Percentiles rank a stretch among this genome's conserved stretches.
Conservation (phyloP, 106 monocot genomes). For the Dendrobium huoshanense region DNA sequence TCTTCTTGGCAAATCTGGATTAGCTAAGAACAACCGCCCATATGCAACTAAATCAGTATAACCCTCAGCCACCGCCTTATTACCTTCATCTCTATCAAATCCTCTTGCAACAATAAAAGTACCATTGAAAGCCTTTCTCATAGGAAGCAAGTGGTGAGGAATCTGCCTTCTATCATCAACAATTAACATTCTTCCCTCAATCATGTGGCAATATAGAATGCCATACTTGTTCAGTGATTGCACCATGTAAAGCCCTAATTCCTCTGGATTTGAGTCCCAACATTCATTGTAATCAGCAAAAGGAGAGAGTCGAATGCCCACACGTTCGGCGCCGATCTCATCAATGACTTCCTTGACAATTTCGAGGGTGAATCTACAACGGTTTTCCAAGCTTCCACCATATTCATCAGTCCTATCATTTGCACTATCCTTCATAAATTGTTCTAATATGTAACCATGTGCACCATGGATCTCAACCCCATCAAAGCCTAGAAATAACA, state of each 20-base stretch:
- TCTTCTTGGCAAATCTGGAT: constrained; percentile 27
- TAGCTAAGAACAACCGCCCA: constrained; percentile 25
- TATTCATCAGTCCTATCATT: constrained; percentile 44
- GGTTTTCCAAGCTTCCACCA: constrained; percentile 43
- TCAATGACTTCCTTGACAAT: constrained; percentile 25
- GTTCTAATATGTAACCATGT: constrained; percentile 38
- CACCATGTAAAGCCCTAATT: constrained; percentile 22
- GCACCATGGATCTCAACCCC: constrained; percentile 52
- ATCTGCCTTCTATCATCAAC: constrained; percentile 11
- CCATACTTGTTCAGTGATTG: constrained; percentile 12
- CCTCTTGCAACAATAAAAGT: constrained; percentile 27
- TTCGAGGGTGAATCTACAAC: constrained; percentile 45
- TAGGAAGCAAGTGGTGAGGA: constrained; percentile 10
- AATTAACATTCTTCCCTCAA: constrained; percentile 8
- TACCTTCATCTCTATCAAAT: constrained; percentile 27
- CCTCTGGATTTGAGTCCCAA: constrained; percentile 26
- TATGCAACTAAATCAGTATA: constrained; percentile 30
- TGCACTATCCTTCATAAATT: constrained; percentile 44
- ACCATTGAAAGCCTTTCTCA: constrained; percentile 23
- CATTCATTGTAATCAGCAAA: constrained; percentile 17
- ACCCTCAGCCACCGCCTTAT: constrained; percentile 11
- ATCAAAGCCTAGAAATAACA: constrained; percentile 29
- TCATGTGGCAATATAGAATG: constrained; percentile 18
- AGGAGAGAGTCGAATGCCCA: constrained; percentile 45
- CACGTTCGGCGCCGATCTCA: constrained; percentile 39